Conservation (phyloP, 2,329 filamentous ascomycete species). For the Sporothrix schenckii region DNA sequence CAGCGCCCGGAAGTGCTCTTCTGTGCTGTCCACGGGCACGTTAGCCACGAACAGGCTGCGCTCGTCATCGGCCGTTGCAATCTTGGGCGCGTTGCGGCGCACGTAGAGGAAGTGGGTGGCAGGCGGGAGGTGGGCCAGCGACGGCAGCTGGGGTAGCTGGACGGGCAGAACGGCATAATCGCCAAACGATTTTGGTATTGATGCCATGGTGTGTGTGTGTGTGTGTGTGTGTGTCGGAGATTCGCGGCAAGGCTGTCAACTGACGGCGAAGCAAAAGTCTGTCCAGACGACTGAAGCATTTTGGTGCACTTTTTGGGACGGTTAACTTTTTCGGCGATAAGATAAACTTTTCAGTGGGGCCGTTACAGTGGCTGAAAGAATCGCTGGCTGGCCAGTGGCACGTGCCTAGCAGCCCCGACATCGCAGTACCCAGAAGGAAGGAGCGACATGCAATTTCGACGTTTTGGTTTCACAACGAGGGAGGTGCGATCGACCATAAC, state of each 20-base stretch:
- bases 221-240: constrained; percentile 7
- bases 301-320: constrained; percentile 11
- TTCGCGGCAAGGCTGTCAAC: background rate
- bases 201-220: constrained; percentile 41
- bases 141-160: constrained; percentile 63
- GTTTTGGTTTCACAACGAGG: constrained; percentile 12
- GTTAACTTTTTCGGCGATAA: constrained; percentile 24
- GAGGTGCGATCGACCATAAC: constrained; percentile 17
- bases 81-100: constrained; percentile 78
- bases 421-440: background rate
- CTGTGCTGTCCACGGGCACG: constrained; percentile 80
- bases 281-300: background rate
- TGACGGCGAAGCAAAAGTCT: background rate
- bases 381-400: background rate
- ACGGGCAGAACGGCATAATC: constrained; percentile 73
- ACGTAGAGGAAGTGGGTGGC: constrained; percentile 84
- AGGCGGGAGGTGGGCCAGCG: constrained; percentile 56
- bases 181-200: constrained; percentile 44
- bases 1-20: constrained; percentile 72
- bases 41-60: constrained; percentile 92
- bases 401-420: background rate
- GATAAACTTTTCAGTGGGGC: constrained; percentile 30
- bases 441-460: constrained; percentile 2
- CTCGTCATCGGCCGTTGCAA: constrained; percentile 70
- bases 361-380: background rate